Conservation (phyloP, 2,329 filamentous ascomycete genomes). For the Ophiocordyceps unilateralis region DNA sequence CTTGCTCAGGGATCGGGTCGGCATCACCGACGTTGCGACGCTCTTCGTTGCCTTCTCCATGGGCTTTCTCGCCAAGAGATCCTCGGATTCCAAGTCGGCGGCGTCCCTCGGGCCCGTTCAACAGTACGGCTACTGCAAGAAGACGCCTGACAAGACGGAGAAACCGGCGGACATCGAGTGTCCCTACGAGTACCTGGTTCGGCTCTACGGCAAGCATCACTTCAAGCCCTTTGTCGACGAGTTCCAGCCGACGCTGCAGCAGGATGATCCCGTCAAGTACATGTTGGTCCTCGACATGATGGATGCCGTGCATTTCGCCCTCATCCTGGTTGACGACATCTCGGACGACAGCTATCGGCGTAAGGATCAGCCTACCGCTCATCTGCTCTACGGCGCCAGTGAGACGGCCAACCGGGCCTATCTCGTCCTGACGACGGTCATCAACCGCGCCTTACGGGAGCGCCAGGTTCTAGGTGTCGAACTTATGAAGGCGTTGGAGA, state of each 20-base stretch:
- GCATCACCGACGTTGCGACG: not conserved
- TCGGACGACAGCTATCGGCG: conserved; percentile 5
- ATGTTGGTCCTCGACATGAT: conserved; percentile 5
- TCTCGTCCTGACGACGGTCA: conserved; percentile 4
- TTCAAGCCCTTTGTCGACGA: conserved; percentile 3
- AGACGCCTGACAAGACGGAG: not conserved
- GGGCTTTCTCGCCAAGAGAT: conserved; percentile 1
- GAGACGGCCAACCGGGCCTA: conserved; percentile 6
- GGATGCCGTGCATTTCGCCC: conserved; percentile 5
- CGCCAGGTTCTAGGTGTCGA: conserved; percentile 3
- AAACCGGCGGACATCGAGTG: conserved; percentile 1
- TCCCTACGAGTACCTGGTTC: conserved; percentile 4
- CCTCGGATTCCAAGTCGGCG: not conserved
- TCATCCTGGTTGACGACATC: conserved; percentile 5
- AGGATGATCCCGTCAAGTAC: conserved; percentile 2
- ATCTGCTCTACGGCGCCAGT: conserved; percentile 4
- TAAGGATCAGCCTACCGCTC: conserved; percentile 5
- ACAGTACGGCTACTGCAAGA: conserved; percentile 2
- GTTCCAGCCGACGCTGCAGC: conserved; percentile 1
- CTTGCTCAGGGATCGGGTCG: not conserved
- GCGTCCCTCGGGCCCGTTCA: not conserved
- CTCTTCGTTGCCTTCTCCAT: conserved; percentile 1
- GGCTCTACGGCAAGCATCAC: conserved; percentile 4
- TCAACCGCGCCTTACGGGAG: conserved; percentile 4
- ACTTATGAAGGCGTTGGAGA: conserved; percentile 3